Evolutionary conservation across 441 rosid genomes (phyloP).

Genomic region (Kokia cookei): DNA sequence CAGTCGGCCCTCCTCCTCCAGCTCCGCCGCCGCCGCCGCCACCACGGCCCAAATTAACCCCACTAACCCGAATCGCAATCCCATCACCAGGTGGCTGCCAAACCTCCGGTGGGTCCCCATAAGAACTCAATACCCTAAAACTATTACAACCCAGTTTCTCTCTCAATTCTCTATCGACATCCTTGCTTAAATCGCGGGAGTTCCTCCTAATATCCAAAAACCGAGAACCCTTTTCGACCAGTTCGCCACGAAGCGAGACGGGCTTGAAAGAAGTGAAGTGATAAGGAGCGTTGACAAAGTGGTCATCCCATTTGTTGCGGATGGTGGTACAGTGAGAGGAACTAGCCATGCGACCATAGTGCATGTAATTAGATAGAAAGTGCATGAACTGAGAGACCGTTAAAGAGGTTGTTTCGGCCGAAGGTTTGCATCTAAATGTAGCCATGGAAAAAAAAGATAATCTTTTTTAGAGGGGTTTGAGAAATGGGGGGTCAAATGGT

Average conservation of each 20-base stretch:
- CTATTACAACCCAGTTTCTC: constrained; percentile 20
- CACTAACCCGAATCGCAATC: constrained; percentile 44
- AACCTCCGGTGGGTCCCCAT: constrained; percentile 96
- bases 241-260: constrained; percentile 48
- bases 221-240: constrained; percentile 37
- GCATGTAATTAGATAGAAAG: constrained; percentile 48
- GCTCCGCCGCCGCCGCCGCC: constrained; percentile 37
- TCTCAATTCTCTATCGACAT: constrained; percentile 23
- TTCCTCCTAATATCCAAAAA: constrained; percentile 28
- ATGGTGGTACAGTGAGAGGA: constrained; percentile 33
- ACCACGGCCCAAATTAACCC: constrained; percentile 35
- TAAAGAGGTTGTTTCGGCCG: constrained; percentile 52
- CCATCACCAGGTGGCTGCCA: constrained; percentile 99
- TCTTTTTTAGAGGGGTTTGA: neutral
- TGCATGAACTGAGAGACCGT: constrained; percentile 58
- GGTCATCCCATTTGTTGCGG: constrained; percentile 43
- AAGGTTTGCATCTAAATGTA: constrained; percentile 67
- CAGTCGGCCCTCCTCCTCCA: constrained; percentile 32
- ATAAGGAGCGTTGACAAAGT: constrained; percentile 31
- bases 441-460: constrained; percentile 5
- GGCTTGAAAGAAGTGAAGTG: constrained; percentile 53
- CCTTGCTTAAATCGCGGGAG: constrained; percentile 11
- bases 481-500: neutral
- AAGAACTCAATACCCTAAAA: constrained; percentile 32
- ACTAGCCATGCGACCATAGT: constrained; percentile 38